Base-by-base conservation (phyloP, 2,329 filamentous ascomycete species). In the Colletotrichum musicola region DNA sequence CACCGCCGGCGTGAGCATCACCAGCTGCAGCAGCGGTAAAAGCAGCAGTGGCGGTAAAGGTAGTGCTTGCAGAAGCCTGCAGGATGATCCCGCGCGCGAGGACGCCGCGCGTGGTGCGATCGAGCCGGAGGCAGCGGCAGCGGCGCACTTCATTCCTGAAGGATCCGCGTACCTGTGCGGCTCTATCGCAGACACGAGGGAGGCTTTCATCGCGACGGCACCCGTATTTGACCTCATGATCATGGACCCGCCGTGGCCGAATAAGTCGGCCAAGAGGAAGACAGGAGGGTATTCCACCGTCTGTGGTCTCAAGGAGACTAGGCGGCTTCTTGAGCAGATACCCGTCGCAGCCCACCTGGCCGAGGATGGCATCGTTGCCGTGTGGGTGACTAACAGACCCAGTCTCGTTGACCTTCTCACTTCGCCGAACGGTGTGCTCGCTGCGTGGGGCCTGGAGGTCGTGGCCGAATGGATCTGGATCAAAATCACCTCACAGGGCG, bases 191-290 rank as follows among this genome's bases (percentile, higher is more conserved):
- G 81, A 80, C 5, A 78, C 79, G 51, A 77, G 82, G 44, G 73
- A 76, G 2, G 70, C 71, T 0, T 85, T 90, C 71, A 71, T 82
- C 1, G 72, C 77, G 14, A 75, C 74, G 3, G 82, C 85, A 2
- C 84, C 86, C 20, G 74, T 77, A 6, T 94, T 95, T 77, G 82
- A 92, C 71, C 81, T 95, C 51, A 83, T 95, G 44, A 77, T 94
- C 7, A 81, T 95, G 20, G 93, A 95, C 75, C 93, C 93, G 3
- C 93, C 93, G 1, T 95, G 93, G 93, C 92, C 93, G 0, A 95
- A 94, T 75, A 87, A 90, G 53, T 95, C 92, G 6, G 93, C 89
- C 14, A 86, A 86, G 72, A 84, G 91, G 46, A 89, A 88, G 73
- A 83, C 75, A 57, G 78, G 81, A 74, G 74, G 84, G 72, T 88